Percentiles rank a stretch among this genome's conserved stretches.
Evolutionary conservation across 768 basidiomycete genomes (phyloP).

Genomic region (Phanerochaete sordida): DNA sequence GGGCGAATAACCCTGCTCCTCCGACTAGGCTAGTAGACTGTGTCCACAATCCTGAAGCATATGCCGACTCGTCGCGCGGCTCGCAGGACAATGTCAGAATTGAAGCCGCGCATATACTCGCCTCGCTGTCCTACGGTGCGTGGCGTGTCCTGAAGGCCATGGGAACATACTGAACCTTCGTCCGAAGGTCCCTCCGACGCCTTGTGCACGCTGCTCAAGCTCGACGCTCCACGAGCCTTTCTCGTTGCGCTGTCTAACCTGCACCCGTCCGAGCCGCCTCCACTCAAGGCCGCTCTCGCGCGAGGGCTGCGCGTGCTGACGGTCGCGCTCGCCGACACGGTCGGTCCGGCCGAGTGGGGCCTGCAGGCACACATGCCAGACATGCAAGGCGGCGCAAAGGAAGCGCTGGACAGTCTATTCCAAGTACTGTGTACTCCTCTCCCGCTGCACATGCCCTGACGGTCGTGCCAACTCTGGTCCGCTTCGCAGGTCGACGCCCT

Average conservation of each 20-base stretch:
- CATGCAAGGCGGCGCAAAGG: constrained; percentile 47
- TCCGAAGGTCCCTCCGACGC: constrained; percentile 58
- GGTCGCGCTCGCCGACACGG: constrained; percentile 57
- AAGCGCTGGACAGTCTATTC: constrained; percentile 58
- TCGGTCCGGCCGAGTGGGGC: constrained; percentile 70
- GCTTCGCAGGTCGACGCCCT: constrained; percentile 48
- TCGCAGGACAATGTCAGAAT: constrained; percentile 53
- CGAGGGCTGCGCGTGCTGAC: constrained; percentile 62
- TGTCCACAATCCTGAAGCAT: constrained; percentile 40
- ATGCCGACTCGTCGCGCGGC: constrained; percentile 29
- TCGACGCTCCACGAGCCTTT: constrained; percentile 56
- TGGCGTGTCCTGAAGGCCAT: not conserved
- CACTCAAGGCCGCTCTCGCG: constrained; percentile 54
- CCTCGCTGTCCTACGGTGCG: constrained; percentile 69
- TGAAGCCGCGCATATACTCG: constrained; percentile 73
- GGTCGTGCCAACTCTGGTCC: not conserved
- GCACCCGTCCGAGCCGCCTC: constrained; percentile 31
- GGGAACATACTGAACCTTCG: not conserved
- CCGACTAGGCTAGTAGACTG: constrained; percentile 57
- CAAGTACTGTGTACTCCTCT: constrained; percentile 34
- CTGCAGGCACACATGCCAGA: constrained; percentile 42
- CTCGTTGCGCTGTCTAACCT: constrained; percentile 58
- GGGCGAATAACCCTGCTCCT: not conserved
- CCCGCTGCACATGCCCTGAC: constrained; percentile 2
- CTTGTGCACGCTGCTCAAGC: constrained; percentile 51